These are phyloP conservation scores for Yamadazyma songkhlaensis DNA, from an alignment of 1,139 yeast species.

Conservation along the genomic window DNA sequence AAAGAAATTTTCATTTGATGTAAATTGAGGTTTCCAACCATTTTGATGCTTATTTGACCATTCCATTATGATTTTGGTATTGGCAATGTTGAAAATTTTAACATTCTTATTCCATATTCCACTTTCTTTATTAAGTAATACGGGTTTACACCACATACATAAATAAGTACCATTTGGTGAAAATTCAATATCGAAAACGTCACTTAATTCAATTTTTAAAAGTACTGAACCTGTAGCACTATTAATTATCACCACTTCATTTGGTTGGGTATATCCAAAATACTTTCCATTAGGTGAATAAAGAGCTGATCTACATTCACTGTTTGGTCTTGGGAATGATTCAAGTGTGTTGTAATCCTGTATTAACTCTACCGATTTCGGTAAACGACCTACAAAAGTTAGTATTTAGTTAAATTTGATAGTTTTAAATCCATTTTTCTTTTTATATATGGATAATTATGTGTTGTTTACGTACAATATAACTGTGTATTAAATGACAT, in stretches of 20 bases:
- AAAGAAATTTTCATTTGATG: constrained; percentile 70
- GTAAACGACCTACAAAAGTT: constrained; percentile 49
- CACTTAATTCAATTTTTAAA: constrained; percentile 48
- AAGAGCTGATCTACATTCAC: constrained; percentile 45
- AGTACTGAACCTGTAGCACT: constrained; percentile 27
- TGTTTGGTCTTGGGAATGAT: constrained; percentile 32
- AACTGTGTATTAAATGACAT: constrained; percentile 42
- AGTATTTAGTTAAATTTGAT: neutral
- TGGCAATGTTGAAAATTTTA: constrained; percentile 60
- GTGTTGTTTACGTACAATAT: constrained; percentile 31
- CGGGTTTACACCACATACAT: constrained; percentile 90
- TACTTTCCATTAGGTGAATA: constrained; percentile 54
- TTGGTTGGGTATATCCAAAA: constrained; percentile 57
- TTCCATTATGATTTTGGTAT: constrained; percentile 51
- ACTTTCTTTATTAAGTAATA: constrained; percentile 51
- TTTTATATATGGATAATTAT: neutral
- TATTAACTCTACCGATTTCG: constrained; percentile 58
- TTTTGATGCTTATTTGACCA: constrained; percentile 82
- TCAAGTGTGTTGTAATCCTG: constrained; percentile 45
- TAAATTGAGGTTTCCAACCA: constrained; percentile 90
- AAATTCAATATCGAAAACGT: constrained; percentile 78
- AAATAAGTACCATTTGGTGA: constrained; percentile 86
- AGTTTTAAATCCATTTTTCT: neutral
- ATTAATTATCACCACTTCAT: constrained; percentile 54
- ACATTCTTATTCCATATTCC: constrained; percentile 79